phyloP scores from a whole-genome alignment of 1,284 basidiomycete species.

The Apiotrichum veenhuisii region DNA sequence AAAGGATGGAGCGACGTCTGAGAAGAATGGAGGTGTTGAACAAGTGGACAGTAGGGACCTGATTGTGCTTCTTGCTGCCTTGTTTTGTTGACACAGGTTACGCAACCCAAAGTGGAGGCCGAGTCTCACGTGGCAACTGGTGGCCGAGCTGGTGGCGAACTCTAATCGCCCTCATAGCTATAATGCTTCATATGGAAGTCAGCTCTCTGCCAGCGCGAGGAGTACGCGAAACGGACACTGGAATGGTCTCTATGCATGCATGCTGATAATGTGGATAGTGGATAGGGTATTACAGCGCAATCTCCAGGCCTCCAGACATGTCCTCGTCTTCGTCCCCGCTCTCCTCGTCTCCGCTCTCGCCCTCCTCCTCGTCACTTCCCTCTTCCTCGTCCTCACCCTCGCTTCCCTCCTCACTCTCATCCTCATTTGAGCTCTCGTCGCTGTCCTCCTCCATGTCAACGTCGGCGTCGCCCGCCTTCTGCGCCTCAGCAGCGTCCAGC shows the following conservation, averaged over 20 bases:
- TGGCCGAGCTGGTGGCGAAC: no score
- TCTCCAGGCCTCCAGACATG: constrained; percentile 15
- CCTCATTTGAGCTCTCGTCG: constrained; percentile 8
- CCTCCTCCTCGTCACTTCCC: constrained; percentile 10
- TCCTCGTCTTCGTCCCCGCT: constrained; percentile 5
- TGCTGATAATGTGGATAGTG: not conserved
- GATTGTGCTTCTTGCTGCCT: no score
- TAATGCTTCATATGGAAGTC: no score
- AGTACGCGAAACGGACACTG: no score
- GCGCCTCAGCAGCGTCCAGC: constrained; percentile 14
- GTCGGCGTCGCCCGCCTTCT: constrained; percentile 7
- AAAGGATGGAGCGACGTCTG: no score
- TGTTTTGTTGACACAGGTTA: no score
- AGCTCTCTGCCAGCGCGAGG: no score
- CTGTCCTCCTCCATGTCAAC: constrained; percentile 11
- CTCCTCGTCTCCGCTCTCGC: constrained; percentile 11
- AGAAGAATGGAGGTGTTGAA: no score
- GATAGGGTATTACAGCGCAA: constrained; percentile 8
- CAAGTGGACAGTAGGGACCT: no score
- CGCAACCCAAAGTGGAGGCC: no score
- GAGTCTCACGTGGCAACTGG: no score
- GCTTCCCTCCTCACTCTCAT: constrained; percentile 4
- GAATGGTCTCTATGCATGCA: not conserved
- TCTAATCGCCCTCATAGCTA: no score
- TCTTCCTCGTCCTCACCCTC: constrained; percentile 7